A percentile compares a stretch with the other conserved stretches of the same genome.
Evolutionary conservation across 306 rosid species (phyloP).

Genomic region (Castanopsis chinensis): DNA sequence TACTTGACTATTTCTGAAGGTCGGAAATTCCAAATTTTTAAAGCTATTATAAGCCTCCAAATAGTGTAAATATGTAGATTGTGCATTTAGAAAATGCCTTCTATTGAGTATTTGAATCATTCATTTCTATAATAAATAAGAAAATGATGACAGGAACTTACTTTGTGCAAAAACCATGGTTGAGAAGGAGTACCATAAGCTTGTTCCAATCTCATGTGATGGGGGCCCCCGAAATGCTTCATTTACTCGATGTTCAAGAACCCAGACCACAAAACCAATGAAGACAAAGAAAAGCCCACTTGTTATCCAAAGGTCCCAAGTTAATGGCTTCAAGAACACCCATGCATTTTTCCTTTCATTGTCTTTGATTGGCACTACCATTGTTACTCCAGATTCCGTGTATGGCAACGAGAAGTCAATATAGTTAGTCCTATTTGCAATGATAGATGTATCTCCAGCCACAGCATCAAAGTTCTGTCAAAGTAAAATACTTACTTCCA

Average conservation of each 20-base stretch:
- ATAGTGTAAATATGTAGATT: too few species aligned
- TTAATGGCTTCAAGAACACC: constrained; percentile 46
- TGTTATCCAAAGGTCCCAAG: constrained; percentile 37
- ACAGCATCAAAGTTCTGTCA: constrained; percentile 34
- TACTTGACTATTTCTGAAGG: too few species aligned
- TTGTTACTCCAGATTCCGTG: constrained; percentile 31
- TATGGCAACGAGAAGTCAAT: constrained; percentile 51
- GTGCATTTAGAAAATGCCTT: too few species aligned
- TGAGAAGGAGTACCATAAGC: constrained; percentile 47
- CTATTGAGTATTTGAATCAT: too few species aligned
- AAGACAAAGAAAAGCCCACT: constrained; percentile 31
- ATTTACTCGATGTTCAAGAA: constrained; percentile 44
- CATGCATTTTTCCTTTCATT: constrained; percentile 23
- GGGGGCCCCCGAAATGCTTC: constrained; percentile 31
- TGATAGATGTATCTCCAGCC: constrained; percentile 43
- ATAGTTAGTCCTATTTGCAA: constrained; percentile 19
- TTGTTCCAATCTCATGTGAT: constrained; percentile 28
- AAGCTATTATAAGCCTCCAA: too few species aligned
- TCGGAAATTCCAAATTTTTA: too few species aligned
- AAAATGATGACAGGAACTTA: background rate
- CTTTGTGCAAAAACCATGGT: constrained; percentile 39
- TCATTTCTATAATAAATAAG: background rate
- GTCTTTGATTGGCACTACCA: constrained; percentile 33
- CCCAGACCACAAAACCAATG: constrained; percentile 38
- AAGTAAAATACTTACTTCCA: too few species aligned